Evolutionary conservation across 2,329 filamentous ascomycete genomes (phyloP).

Genomic region (Penicillium verrucosum): DNA sequence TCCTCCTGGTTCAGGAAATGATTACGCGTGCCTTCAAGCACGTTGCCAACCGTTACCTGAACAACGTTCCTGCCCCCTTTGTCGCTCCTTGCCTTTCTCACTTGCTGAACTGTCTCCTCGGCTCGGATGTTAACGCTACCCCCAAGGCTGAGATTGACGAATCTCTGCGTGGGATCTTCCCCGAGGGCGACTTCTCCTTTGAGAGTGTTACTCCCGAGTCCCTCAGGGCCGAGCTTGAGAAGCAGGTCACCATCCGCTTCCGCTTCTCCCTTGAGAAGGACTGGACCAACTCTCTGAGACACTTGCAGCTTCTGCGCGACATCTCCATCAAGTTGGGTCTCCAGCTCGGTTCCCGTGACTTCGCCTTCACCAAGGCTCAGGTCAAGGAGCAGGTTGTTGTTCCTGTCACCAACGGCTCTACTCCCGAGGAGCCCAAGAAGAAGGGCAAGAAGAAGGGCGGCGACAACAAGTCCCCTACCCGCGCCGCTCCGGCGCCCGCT

Average conservation of each 20-base stretch:
- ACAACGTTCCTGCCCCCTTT: conserved; percentile 73
- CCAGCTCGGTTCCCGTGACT: conserved; percentile 77
- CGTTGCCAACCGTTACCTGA: conserved; percentile 73
- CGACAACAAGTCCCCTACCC: conserved; percentile 48
- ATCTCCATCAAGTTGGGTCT: conserved; percentile 84
- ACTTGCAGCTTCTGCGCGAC: conserved; percentile 83
- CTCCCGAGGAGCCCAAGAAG: conserved; percentile 46
- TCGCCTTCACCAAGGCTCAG: conserved; percentile 59
- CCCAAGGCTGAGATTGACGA: conserved; percentile 76
- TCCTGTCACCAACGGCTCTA: conserved; percentile 36
- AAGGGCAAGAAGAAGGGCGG: conserved; percentile 58
- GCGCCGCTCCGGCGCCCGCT: conserved; percentile 39
- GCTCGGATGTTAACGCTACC: conserved; percentile 69
- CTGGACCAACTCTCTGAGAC: conserved; percentile 67
- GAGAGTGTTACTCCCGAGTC: conserved; percentile 71
- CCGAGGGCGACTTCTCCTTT: conserved; percentile 77
- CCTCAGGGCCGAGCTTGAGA: conserved; percentile 66
- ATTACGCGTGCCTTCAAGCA: conserved; percentile 96
- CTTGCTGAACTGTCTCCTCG: conserved; percentile 89
- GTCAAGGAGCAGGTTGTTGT: conserved; percentile 34
- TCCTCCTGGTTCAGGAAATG: conserved; percentile 86
- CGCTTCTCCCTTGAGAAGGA: conserved; percentile 67
- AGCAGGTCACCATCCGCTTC: conserved; percentile 71
- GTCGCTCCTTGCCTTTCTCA: conserved; percentile 78
- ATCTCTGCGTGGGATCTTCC: conserved; percentile 70